Evolutionary conservation across 306 rosid species (phyloP), one percentile per base, ranked within the genome.

Genomic region (Lablab purpureus): DNA sequence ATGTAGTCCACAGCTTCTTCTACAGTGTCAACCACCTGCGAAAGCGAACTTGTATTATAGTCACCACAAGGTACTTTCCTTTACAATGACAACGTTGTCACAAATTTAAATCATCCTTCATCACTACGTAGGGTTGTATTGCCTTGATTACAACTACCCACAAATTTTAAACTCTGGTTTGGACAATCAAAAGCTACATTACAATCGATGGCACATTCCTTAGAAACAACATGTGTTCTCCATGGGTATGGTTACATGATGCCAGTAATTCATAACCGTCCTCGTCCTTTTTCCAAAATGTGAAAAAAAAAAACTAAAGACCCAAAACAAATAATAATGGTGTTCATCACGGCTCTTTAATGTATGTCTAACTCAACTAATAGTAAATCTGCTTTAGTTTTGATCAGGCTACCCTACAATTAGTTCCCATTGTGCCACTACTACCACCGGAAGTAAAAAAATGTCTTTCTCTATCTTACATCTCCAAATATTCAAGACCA

Each of bases 21-120:
- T 12, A 89, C 93, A 2, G 87, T 84, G 80, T 92, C 88, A 75
- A 90, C 95, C 82, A 90, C 93, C 95, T 92, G 87, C 87, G 83
- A 52, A 81, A 79, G 67, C 25, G 51, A 75, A 49, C 18, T 80
- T 77, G 43, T 28, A 60, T 70, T 52, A 27, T 52, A 62, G 74
- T 69, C 52, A 58, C 32, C 56, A 11, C 64, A 6, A 43, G 19
- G 23, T 58, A 78, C 32, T 56, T 32, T 18, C 69, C 71, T 71
- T 76, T 0, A 52, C 50, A 50, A 67, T 71, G 64, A 17, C 43
- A 78, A 45, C 19, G 28, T 49, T 27, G 43, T 27, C 45, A 43
- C 11, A 41, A 40, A 47, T 54, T 50, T 51, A 51, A 51, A 51
- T 49, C 25, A 18, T n/a, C 58, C 9, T 18, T 51, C 58, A 21